Evolutionary conservation across 495 filamentous ascomycete species (phyloP).

Genomic region (Lepraria neglecta): DNA sequence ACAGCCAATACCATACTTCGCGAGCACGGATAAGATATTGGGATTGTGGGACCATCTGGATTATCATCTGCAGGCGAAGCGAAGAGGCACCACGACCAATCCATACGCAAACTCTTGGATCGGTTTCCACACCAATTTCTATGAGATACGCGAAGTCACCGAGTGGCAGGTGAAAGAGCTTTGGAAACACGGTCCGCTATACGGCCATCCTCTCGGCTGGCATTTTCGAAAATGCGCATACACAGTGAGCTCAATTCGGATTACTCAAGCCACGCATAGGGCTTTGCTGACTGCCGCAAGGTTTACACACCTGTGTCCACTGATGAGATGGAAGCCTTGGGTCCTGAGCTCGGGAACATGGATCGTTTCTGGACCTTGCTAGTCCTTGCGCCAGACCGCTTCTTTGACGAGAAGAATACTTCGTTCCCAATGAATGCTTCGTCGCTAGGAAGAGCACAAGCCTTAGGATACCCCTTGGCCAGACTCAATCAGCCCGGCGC

Average conservation of each 20-base stretch:
- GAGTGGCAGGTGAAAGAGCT: slow-evolving; percentile 24
- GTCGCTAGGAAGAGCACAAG: slow-evolving; percentile 22
- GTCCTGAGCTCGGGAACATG: background rate
- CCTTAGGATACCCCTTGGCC: slow-evolving; percentile 23
- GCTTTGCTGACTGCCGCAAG: slow-evolving; percentile 10
- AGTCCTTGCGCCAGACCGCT: slow-evolving; percentile 26
- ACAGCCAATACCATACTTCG: slow-evolving; percentile 28
- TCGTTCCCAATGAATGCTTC: slow-evolving; percentile 26
- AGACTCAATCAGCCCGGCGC: slow-evolving; percentile 24
- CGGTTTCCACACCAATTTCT: slow-evolving; percentile 28
- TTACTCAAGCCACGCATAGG: background rate
- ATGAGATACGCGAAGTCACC: slow-evolving; percentile 26
- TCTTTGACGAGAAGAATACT: slow-evolving; percentile 26
- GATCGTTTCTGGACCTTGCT: slow-evolving; percentile 25
- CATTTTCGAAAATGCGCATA: slow-evolving; percentile 29
- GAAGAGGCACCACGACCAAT: slow-evolving; percentile 21
- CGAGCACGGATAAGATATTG: slow-evolving; percentile 17
- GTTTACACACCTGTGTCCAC: slow-evolving; percentile 20
- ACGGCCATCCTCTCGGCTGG: slow-evolving; percentile 29
- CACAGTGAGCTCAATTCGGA: slow-evolving; percentile 17
- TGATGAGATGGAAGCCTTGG: background rate
- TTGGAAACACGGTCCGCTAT: slow-evolving; percentile 29
- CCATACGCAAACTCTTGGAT: slow-evolving; percentile 16
- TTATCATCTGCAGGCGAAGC: slow-evolving; percentile 24
- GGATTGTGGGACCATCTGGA: slow-evolving; percentile 27